Conservation (phyloP, 1,284 basidiomycete genomes). For the Leccinum griseonigrum region DNA sequence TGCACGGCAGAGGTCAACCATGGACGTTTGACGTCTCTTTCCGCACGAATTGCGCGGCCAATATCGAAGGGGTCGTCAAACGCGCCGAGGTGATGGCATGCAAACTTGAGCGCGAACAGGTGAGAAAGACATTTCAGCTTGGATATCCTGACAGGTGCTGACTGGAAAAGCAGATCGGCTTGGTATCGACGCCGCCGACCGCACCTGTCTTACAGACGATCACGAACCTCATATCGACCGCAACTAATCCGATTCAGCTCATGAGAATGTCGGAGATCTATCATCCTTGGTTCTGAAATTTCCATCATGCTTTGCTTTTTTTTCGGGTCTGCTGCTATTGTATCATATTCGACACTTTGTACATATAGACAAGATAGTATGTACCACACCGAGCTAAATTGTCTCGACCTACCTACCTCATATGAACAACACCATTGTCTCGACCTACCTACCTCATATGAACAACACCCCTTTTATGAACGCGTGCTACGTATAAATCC, state of each 20-base stretch:
- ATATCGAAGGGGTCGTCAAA: conserved; percentile 82
- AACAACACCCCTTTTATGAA: conserved; percentile 12
- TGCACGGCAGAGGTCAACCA: conserved; percentile 49
- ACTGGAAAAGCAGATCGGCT: conserved; percentile 29
- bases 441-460: no score
- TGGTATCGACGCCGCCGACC: conserved; percentile 37
- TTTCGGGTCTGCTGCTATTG: neutral
- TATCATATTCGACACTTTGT: conserved; percentile 6
- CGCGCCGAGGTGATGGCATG: conserved; percentile 85
- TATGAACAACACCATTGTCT: neutral
- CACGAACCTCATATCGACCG: conserved; percentile 77
- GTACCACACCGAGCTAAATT: neutral
- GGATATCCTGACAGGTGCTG: conserved; percentile 19
- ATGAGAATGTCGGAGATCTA: conserved; percentile 80
- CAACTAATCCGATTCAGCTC: conserved; percentile 75
- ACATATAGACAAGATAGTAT: conserved; percentile 1
- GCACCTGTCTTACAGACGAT: conserved; percentile 79
- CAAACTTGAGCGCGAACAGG: conserved; percentile 79
- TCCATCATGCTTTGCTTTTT: neutral
- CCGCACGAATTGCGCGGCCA: conserved; percentile 67
- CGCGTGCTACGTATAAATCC: conserved; percentile 54
- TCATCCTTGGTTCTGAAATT: conserved; percentile 75
- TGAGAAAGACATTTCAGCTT: conserved; percentile 33
- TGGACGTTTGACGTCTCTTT: conserved; percentile 60
- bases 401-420: neutral